Evolutionary conservation across 23 red algal species (phyloP).

Genomic region (Cyanidiococcus yangmingshanensis): DNA sequence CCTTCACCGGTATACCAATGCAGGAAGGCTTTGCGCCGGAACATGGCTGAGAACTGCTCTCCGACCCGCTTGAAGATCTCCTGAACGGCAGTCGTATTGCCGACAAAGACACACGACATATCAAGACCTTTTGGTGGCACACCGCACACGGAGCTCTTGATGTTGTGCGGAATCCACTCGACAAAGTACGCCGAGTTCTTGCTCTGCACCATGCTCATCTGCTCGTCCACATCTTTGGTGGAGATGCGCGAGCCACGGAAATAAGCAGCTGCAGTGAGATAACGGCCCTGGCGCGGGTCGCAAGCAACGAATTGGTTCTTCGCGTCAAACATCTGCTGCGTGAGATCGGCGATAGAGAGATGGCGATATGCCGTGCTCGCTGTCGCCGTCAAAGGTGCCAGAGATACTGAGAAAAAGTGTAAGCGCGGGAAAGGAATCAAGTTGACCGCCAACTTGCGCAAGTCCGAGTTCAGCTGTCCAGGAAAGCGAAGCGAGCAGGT

Average conservation of each 20-base stretch:
- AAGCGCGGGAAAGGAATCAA: constrained; percentile 95
- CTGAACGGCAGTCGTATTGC: constrained; percentile 95
- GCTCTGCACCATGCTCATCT: constrained; percentile 85
- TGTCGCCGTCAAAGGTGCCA: constrained; percentile 56
- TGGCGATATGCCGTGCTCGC: constrained; percentile 53
- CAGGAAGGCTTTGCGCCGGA: constrained; percentile 95
- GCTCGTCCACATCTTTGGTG: constrained; percentile 97
- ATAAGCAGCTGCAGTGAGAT: constrained; percentile 97
- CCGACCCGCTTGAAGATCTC: constrained; percentile 95
- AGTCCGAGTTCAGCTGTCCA: constrained; percentile 95
- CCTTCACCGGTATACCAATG: constrained; percentile 99
- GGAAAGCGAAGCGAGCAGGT: constrained; percentile 98
- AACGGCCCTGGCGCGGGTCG: constrained; percentile 92
- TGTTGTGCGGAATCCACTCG: constrained; percentile 99
- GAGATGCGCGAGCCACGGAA: constrained; percentile 90
- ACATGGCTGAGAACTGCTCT: constrained; percentile 91
- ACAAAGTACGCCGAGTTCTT: constrained; percentile 97
- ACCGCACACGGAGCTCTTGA: constrained; percentile 92
- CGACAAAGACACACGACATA: constrained; percentile 79
- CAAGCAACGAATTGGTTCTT: constrained; percentile 98
- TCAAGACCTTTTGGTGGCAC: constrained; percentile 64
- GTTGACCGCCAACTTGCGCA: constrained; percentile 96
- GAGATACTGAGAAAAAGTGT: constrained; percentile 92
- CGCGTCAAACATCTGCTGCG: constrained; percentile 85
- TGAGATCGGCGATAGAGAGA: constrained; percentile 65